phyloP scores from a whole-genome alignment of 1,284 basidiomycete species.

The Ustanciosporium gigantosporum region DNA sequence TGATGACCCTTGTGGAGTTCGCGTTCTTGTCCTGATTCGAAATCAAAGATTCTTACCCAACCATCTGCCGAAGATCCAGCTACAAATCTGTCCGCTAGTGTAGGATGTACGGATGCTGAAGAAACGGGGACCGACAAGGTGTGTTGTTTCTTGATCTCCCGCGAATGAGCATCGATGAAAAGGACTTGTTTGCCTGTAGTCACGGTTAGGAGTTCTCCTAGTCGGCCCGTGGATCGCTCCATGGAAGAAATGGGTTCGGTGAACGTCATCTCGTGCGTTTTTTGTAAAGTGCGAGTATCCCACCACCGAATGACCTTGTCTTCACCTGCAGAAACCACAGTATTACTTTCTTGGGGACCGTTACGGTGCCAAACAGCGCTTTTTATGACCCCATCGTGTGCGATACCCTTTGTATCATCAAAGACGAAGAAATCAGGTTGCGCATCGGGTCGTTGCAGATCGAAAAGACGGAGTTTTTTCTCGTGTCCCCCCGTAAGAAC shows the following conservation, averaged over 20 bases:
- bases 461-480: slow-evolving; percentile 94
- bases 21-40: slow-evolving; percentile 78
- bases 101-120: slow-evolving; percentile 88
- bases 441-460: slow-evolving; percentile 72
- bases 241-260: slow-evolving; percentile 84
- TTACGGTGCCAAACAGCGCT: slow-evolving; percentile 81
- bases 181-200: slow-evolving; percentile 89
- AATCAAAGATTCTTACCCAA: slow-evolving; percentile 92
- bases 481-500: slow-evolving; percentile 93
- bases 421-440: slow-evolving; percentile 79
- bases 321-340: slow-evolving; percentile 83
- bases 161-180: slow-evolving; percentile 66
- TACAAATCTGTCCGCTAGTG: slow-evolving; percentile 83
- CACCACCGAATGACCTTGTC: slow-evolving; percentile 92
- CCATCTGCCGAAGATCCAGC: slow-evolving; percentile 88
- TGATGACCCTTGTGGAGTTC: slow-evolving; percentile 97
- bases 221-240: slow-evolving; percentile 74
- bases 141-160: slow-evolving; percentile 37
- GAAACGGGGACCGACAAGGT: slow-evolving; percentile 68
- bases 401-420: slow-evolving; percentile 53
- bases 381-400: slow-evolving; percentile 85
- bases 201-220: slow-evolving; percentile 82
- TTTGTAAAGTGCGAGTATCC: slow-evolving; percentile 79
- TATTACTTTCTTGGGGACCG: slow-evolving; percentile 66
- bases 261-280: slow-evolving; percentile 75